Evolutionary conservation across 2,329 filamentous ascomycete species (phyloP).

Genomic region (Cladosporium colombiae): DNA sequence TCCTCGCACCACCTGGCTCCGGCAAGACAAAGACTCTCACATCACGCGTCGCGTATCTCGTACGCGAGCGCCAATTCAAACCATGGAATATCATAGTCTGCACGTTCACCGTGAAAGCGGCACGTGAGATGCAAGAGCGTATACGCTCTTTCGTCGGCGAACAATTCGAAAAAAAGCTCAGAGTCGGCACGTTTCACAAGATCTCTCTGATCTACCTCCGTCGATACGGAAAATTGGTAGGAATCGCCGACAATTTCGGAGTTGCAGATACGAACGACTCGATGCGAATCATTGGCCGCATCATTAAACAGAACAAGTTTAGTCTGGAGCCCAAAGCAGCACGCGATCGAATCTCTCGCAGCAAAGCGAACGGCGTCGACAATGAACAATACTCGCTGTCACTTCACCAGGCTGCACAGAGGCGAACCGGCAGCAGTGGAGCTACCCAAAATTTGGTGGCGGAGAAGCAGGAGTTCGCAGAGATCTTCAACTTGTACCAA

Average conservation of each 20-base stretch:
- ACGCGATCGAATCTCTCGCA: constrained; percentile 70
- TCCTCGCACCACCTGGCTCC: constrained; percentile 65
- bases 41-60: constrained; percentile 85
- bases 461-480: constrained; percentile 66
- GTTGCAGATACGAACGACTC: constrained; percentile 87
- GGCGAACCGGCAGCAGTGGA: neutral
- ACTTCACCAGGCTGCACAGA: constrained; percentile 5
- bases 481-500: constrained; percentile 74
- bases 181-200: constrained; percentile 93
- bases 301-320: constrained; percentile 68
- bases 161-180: constrained; percentile 70
- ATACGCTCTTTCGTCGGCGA: constrained; percentile 80
- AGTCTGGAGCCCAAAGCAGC: constrained; percentile 69
- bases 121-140: constrained; percentile 87
- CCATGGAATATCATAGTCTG: constrained; percentile 92
- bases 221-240: constrained; percentile 81
- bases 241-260: constrained; percentile 78
- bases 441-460: constrained; percentile 43
- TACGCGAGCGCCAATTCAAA: constrained; percentile 68
- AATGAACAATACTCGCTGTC: constrained; percentile 45
- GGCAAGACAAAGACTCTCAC: constrained; percentile 97
- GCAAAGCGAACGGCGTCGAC: constrained; percentile 59
- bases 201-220: constrained; percentile 83
- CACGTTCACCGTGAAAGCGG: constrained; percentile 95
- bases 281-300: constrained; percentile 74